Evolutionary conservation across 2,329 filamentous ascomycete species (phyloP).

Genomic region (Trichophaea hybrida): DNA sequence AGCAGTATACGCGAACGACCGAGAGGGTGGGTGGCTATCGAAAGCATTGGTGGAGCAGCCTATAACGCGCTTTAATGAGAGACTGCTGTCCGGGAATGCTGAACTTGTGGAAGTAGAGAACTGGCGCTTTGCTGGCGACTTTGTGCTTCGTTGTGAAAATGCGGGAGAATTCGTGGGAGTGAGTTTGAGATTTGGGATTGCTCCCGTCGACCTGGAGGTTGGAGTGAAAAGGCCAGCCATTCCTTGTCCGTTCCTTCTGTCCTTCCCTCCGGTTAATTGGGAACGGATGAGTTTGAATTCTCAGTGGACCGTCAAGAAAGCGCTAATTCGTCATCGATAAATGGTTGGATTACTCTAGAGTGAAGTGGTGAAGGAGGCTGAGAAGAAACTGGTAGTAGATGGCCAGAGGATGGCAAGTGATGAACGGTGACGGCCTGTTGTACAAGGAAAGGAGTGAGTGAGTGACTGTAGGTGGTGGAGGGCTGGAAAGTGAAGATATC

Average conservation of each 20-base stretch:
- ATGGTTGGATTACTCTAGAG: neutral
- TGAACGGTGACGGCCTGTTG: neutral
- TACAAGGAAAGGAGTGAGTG: neutral
- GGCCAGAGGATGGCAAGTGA: neutral
- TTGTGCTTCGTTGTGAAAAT: slow-evolving; percentile 10
- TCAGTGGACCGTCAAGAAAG: neutral
- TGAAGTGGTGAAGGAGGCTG: neutral
- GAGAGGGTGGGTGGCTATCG: slow-evolving; percentile 56
- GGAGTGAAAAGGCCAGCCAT: slow-evolving; percentile 23
- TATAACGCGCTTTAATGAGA: slow-evolving; percentile 71
- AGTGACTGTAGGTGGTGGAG: neutral
- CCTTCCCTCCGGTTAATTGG: neutral
- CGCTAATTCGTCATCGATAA: slow-evolving; percentile 3
- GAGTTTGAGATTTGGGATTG: slow-evolving; percentile 21
- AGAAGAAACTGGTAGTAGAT: neutral
- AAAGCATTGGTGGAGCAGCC: slow-evolving; percentile 75
- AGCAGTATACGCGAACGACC: slow-evolving; percentile 73
- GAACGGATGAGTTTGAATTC: neutral
- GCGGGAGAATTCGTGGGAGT: slow-evolving; percentile 21
- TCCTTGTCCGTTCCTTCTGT: slow-evolving; percentile 6
- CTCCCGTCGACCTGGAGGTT: slow-evolving; percentile 14
- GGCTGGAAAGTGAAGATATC: neutral
- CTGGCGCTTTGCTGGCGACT: slow-evolving; percentile 18
- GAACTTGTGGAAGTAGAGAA: slow-evolving; percentile 18
- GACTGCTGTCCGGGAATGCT: slow-evolving; percentile 26